These are phyloP conservation scores for Glaciozyma antarctica DNA, from an alignment of 768 basidiomycete genomes.

Conservation along the genomic window DNA sequence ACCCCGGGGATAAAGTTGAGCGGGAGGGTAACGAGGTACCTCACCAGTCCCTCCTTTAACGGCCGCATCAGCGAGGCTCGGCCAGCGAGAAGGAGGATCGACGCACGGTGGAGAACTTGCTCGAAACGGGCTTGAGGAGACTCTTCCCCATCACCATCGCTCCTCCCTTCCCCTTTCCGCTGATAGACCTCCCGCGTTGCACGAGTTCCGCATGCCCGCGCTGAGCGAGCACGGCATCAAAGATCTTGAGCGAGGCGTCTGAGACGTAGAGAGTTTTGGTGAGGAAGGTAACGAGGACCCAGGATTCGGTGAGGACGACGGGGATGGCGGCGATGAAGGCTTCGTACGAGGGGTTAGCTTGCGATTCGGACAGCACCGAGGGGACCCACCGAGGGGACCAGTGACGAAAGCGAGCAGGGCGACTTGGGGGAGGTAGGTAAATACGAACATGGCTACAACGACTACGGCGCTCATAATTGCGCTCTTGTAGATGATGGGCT, in stretches of 20 bases:
- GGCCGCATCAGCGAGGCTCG: conserved; percentile 38
- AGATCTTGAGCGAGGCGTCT: conserved; percentile 44
- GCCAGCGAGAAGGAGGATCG: conserved; percentile 36
- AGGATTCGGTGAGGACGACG: conserved; percentile 45
- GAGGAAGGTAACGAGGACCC: conserved; percentile 44
- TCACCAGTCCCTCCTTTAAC: conserved; percentile 40
- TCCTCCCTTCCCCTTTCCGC: background rate
- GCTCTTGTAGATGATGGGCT: conserved; percentile 10
- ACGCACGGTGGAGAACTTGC: conserved; percentile 38
- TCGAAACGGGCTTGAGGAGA: conserved; percentile 48
- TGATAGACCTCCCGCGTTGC: conserved; percentile 40
- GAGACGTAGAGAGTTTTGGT: conserved; percentile 47
- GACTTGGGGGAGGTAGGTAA: conserved; percentile 56
- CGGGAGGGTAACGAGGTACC: conserved; percentile 57
- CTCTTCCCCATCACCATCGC: conserved; percentile 39
- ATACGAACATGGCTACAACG: conserved; percentile 22
- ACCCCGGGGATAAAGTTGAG: conserved; percentile 59
- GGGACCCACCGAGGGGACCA: conserved; percentile 52
- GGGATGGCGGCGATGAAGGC: conserved; percentile 49
- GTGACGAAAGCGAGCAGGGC: conserved; percentile 55
- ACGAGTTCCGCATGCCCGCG: conserved; percentile 45
- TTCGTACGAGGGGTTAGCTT: conserved; percentile 19
- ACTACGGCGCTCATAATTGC: background rate
- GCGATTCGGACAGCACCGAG: too few species aligned
- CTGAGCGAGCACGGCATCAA: conserved; percentile 47